Conservation (phyloP, 768 basidiomycete genomes). For the Rhodotorula taiwanensis region DNA sequence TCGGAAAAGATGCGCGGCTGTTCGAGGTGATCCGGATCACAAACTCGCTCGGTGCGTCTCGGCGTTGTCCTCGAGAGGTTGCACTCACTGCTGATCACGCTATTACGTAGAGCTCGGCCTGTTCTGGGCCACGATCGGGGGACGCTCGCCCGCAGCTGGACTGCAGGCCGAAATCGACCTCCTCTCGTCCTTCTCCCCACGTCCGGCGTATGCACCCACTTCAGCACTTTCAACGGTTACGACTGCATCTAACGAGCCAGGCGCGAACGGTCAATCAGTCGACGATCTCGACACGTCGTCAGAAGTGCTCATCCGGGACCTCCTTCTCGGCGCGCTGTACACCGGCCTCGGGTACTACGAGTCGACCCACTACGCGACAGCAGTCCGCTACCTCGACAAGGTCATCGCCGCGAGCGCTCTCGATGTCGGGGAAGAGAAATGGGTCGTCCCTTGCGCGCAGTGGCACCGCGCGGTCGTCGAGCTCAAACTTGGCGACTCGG, state of each 20-base stretch:
- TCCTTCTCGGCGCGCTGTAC: slow-evolving; percentile 34
- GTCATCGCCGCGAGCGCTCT: not conserved
- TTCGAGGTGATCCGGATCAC: slow-evolving; percentile 23
- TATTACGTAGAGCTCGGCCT: slow-evolving; percentile 20
- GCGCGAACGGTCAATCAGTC: too few species aligned
- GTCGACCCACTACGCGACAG: not conserved
- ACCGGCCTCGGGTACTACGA: slow-evolving; percentile 4
- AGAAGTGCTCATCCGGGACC: slow-evolving; percentile 30
- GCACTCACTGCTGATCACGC: too few species aligned
- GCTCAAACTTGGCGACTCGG: not conserved
- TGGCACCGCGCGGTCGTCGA: slow-evolving; percentile 19
- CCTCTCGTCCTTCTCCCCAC: slow-evolving; percentile 19
- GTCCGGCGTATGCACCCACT: slow-evolving; percentile 1
- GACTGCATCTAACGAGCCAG: not conserved
- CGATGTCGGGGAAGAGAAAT: slow-evolving; percentile 12
- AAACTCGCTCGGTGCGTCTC: slow-evolving; percentile 17
- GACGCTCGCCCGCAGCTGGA: not conserved
- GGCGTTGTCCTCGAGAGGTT: not conserved
- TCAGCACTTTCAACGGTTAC: not conserved
- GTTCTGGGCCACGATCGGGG: slow-evolving; percentile 29
- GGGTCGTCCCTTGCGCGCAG: slow-evolving; percentile 22
- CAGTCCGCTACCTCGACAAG: slow-evolving; percentile 5
- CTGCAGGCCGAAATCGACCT: slow-evolving; percentile 21
- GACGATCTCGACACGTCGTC: slow-evolving; percentile 33
- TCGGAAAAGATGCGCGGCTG: slow-evolving; percentile 2